Conservation (phyloP, 225 moss, liverwort and hornwort genomes). For the Pseudoscleropodium purum region DNA sequence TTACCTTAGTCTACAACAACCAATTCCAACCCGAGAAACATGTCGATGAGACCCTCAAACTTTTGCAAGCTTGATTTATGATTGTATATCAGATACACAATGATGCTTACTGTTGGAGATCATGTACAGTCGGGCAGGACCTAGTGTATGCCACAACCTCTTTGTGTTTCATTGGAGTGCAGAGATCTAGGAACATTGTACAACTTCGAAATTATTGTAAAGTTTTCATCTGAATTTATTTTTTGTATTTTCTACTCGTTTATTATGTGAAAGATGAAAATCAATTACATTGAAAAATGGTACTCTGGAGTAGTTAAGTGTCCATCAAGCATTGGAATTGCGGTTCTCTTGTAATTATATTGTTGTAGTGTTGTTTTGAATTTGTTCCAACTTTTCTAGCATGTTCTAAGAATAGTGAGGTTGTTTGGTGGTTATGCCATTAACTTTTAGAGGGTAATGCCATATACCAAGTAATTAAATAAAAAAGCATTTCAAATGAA, state of each 20-base stretch:
- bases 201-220: background rate
- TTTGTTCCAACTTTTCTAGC: background rate
- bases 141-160: background rate
- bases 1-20: conserved; percentile 51
- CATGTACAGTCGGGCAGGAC: background rate
- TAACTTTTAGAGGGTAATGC: background rate
- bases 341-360: background rate
- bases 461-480: background rate
- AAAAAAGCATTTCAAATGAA: background rate
- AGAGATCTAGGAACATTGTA: background rate
- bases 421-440: background rate
- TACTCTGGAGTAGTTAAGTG: background rate
- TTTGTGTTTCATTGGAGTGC: background rate
- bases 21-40: conserved; percentile 99
- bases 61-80: conserved; percentile 33
- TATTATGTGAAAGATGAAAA: background rate
- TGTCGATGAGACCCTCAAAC: conserved; percentile 70
- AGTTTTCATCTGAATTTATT: background rate
- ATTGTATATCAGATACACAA: background rate
- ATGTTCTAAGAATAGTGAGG: background rate
- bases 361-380: background rate
- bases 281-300: background rate
- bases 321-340: background rate
- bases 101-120: background rate
- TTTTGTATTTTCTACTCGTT: background rate